Base-by-base conservation (phyloP, 2,329 filamentous ascomycete species). In the Hymenoscyphus occultus region DNA sequence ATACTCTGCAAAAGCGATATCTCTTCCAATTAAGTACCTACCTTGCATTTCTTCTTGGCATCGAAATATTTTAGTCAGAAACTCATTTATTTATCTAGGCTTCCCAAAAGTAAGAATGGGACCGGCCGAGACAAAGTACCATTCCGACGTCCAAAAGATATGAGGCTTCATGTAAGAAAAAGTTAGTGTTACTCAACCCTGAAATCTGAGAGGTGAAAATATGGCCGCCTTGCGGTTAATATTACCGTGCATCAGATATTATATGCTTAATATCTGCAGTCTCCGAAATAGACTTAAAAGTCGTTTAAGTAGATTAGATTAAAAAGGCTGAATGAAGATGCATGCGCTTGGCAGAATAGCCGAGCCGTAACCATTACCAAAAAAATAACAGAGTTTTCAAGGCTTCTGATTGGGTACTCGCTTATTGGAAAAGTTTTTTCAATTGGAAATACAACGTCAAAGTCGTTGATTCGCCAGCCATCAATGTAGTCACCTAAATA, bases 291-390 rank as follows among this genome's bases (percentile, higher is more conserved):
- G 67, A 45, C 28, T 5, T 12, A 7, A 59, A 51, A 39, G 40
- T 63, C 54, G 64, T 69, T 58, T 67, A 66, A 42, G n/a, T 64
- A 65, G 28, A 66, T 65, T 66, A 39, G 56, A 13, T 35, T 39
- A 66, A 63, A 64, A 65, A 69, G 67, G 67, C 67, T 69, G 67
- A 69, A 69, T 65, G 39, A 28, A 59, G 54, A 28, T 35, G 59
- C 63, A 65, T 60, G 56, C 22, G 56, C 51, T 28, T 28, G 62
- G 28, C 28, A 45, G 42, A 62, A 61, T 39, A 65, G 63, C 63
- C 63, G 63, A 56, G 60, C 51, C 57, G 62, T 39, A 12, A 58
- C 54, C 61, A 63, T 28, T 60, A 60, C 57, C 56, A 59, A 59
- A 42, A 28, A 45, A 39, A 39, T 13, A 59, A 39, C 40, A 28